These are phyloP conservation scores for Pestalotiopsis sp. DNA, from an alignment of 2,329 filamentous ascomycete species.

Conservation along the genomic window DNA sequence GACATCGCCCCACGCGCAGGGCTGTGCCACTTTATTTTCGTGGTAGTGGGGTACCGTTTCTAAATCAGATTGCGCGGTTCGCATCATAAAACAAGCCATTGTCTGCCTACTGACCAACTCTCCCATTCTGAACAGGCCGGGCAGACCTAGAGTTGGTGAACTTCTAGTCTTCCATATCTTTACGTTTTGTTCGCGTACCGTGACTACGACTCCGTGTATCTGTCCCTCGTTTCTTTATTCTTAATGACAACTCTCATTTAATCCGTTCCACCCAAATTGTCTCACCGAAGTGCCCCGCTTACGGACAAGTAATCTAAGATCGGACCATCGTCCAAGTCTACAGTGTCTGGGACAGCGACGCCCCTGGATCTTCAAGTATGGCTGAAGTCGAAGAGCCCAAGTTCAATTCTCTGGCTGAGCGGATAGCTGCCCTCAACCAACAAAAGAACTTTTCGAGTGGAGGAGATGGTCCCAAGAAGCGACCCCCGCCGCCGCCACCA, in stretches of 20 bases:
- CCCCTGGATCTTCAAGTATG: slow-evolving; percentile 41
- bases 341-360: not conserved
- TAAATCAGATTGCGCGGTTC: not conserved
- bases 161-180: not conserved
- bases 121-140: not conserved
- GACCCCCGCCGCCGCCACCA: slow-evolving; percentile 50
- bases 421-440: slow-evolving; percentile 66
- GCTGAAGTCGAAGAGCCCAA: slow-evolving; percentile 64
- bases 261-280: not conserved
- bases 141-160: too few relatives aligned
- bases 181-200: not conserved
- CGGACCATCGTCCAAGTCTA: not conserved
- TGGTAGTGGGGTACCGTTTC: not conserved
- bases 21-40: slow-evolving; percentile 11
- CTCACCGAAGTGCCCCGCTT: not conserved
- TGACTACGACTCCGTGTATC: not conserved
- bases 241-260: not conserved
- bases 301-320: not conserved
- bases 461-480: slow-evolving; percentile 35
- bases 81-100: not conserved
- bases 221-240: not conserved
- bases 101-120: not conserved
- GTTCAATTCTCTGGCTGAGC: slow-evolving; percentile 62
- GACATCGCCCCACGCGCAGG: slow-evolving; percentile 12
- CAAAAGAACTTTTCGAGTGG: slow-evolving; percentile 59